Conservation (phyloP, 371 early-diverging fungal species). For the Synchytrium microbalum region DNA sequence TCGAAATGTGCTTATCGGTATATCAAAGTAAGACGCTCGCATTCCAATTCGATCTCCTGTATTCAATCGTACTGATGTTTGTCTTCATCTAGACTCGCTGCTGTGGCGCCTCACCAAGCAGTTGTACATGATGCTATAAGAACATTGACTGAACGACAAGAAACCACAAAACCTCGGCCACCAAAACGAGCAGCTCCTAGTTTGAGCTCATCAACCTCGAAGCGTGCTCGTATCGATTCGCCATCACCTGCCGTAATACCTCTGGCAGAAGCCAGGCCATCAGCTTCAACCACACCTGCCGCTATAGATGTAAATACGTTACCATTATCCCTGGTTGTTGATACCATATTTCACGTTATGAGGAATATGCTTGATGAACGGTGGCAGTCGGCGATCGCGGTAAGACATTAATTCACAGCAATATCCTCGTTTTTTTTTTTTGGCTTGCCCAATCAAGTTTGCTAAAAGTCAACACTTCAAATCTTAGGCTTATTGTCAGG, state of each 20-base stretch:
- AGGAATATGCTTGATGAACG: constrained; percentile 1
- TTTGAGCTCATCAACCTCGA: neutral
- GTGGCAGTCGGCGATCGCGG: constrained; percentile 17
- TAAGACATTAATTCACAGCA: no score
- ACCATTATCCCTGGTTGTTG: constrained; percentile 18
- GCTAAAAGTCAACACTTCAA: no score
- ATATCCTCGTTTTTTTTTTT: no score
- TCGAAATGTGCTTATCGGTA: constrained; percentile 20
- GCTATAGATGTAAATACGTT: constrained; percentile 17
- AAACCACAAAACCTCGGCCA: constrained; percentile 10
- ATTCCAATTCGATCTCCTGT: constrained; percentile 1
- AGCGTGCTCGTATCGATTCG: neutral
- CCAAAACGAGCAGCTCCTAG: constrained; percentile 13
- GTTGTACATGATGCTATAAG: constrained; percentile 19
- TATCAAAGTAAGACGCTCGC: constrained; percentile 15
- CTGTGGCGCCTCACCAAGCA: constrained; percentile 11
- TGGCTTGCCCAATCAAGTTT: no score
- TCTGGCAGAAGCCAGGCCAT: constrained; percentile 7
- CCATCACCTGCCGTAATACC: constrained; percentile 9
- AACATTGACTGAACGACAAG: constrained; percentile 19
- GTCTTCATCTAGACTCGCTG: constrained; percentile 11
- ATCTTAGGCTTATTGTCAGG: constrained; percentile 4
- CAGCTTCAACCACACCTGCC: neutral
- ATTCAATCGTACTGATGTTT: constrained; percentile 1
- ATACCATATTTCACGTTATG: constrained; percentile 18